Evolutionary conservation across 169 alveolate species (phyloP).

Genomic region (Cryptosporidium baileyi): DNA sequence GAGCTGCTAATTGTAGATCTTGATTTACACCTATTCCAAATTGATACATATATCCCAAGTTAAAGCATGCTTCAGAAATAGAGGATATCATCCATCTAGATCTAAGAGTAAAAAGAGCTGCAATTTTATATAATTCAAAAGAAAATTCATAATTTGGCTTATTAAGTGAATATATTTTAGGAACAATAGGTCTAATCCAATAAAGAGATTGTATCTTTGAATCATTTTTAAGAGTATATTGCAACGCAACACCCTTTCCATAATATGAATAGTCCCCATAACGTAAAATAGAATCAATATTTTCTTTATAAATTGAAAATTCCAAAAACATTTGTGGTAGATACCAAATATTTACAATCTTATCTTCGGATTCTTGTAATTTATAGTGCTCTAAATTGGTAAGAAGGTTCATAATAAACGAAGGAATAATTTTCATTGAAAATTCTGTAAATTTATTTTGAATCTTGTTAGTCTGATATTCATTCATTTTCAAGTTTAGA

Average conservation of each 20-base stretch:
- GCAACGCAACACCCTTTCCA: conserved; percentile 4
- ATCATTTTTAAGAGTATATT: background rate
- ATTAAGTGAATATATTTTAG: background rate
- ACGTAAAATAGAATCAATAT: conserved; percentile 10
- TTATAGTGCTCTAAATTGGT: background rate
- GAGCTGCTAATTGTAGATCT: conserved; percentile 14
- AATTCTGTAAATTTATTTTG: too few relatives aligned
- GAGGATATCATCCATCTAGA: conserved; percentile 59
- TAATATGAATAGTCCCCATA: conserved; percentile 50
- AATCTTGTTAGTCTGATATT: background rate
- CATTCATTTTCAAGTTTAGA: background rate
- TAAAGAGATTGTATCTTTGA: background rate
- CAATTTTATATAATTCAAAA: conserved; percentile 5
- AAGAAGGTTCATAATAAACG: background rate
- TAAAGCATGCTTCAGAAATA: conserved; percentile 51
- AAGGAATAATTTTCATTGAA: background rate
- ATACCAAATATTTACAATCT: conserved; percentile 10
- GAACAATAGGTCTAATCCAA: conserved; percentile 13
- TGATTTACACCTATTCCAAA: conserved; percentile 49
- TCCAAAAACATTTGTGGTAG: conserved; percentile 56
- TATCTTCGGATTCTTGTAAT: background rate
- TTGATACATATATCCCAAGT: conserved; percentile 43
- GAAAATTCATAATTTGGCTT: conserved; percentile 21
- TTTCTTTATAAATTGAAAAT: conserved; percentile 19
- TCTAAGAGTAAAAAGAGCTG: background rate